Evolutionary conservation across 1,284 basidiomycete genomes (phyloP).

Genomic region (Exsudoporus floridanus): DNA sequence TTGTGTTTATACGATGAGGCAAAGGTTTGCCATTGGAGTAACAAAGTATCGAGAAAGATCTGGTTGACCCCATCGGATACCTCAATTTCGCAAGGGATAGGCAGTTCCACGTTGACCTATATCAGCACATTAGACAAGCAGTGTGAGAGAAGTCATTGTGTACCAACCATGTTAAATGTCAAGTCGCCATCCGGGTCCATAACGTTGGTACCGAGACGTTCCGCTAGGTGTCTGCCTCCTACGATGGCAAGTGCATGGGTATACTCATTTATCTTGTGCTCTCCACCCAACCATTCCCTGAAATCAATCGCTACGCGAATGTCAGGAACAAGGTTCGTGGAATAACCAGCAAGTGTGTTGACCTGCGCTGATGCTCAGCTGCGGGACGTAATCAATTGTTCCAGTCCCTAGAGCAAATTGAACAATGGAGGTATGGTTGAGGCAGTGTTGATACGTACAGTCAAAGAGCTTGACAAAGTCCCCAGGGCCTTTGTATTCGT

Average conservation of each 20-base stretch:
- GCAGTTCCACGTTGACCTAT: conserved; percentile 55
- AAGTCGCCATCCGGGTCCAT: conserved; percentile 63
- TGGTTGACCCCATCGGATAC: conserved; percentile 32
- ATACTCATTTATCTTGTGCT: conserved; percentile 75
- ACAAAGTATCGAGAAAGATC: conserved; percentile 39
- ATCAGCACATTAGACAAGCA: not conserved
- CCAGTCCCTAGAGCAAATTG: conserved; percentile 58
- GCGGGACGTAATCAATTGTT: conserved; percentile 59
- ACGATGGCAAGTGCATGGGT: conserved; percentile 71
- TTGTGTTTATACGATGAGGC: conserved; percentile 51
- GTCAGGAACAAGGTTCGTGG: conserved; percentile 23
- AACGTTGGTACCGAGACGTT: conserved; percentile 63
- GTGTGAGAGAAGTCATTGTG: not conserved
- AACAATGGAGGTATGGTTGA: conserved; percentile 2
- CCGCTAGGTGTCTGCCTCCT: conserved; percentile 67
- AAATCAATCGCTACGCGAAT: conserved; percentile 64
- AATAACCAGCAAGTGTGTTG: conserved; percentile 9
- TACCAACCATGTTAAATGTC: conserved; percentile 74
- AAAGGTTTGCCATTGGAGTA: conserved; percentile 42
- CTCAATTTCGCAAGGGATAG: conserved; percentile 43
- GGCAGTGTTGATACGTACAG: conserved; percentile 40
- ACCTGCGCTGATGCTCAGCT: conserved; percentile 58
- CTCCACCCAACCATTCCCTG: conserved; percentile 80
- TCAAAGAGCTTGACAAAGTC: conserved; percentile 61
- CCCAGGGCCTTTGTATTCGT: conserved; percentile 30